Base-by-base conservation (phyloP, 257 asterid genomes). In the Nicotiana sylvestris region DNA sequence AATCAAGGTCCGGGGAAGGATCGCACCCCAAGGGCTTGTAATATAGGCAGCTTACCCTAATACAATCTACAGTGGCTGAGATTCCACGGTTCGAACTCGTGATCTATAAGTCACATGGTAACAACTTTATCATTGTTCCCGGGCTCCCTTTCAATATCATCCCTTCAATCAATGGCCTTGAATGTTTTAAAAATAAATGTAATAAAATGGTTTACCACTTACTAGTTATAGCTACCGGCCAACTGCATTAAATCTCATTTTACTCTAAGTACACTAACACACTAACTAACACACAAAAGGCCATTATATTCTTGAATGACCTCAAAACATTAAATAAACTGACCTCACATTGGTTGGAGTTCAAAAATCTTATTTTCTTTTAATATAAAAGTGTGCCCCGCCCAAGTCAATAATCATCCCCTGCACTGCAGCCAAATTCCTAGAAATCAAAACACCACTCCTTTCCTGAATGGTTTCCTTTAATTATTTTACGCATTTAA, bases 201-300 rank as follows among this genome's bases (percentile, higher is more conserved):
- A 12, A 77, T 7, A 35, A 67, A 6, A 35, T 4, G 58, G 60
- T 21, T 72, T 43, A 70, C 78, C 11, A 10, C 29, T 16, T 43
- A 2, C 35, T 21, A 12, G 56, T 17, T 46, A 3, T 82, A 33
- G 69, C 80, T 81, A 86, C 87, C 81, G 76, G 77, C 89, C 85
- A 85, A 74, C 77, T 55, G 10, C 56, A 60, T 67, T 61, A 67
- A 85, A 81, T 72, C 37, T n/a, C 61, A 81, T 29, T 49, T 74
- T 27, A 67, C 65, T 74, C 39, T 68, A 82, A 18, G 55, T 67
- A 78, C 27, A 68, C 76, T 58, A 58, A 18, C 78, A 80, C 62
- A 61, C 86, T 69, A n/a, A 27, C 83, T 62, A 13, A 81, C 83
- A 82, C 79, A 85, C 88, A 85, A 15, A 55, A 70, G 18, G 51